Evolutionary conservation across 495 filamentous ascomycete genomes (phyloP), one percentile per base, ranked within the genome.

Genomic region (Evansstolkia leycettana): DNA sequence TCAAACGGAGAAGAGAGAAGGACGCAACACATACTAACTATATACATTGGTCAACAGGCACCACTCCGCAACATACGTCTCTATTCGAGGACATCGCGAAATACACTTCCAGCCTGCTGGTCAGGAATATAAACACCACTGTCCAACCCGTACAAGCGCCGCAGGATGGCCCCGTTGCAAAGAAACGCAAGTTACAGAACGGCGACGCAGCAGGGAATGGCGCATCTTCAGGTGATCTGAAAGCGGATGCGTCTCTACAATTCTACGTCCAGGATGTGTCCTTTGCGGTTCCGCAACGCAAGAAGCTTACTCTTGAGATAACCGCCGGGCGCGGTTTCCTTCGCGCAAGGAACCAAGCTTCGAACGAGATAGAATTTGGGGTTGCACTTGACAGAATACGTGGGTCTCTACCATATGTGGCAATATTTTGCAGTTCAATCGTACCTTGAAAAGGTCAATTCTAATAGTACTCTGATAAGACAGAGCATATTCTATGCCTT

Each of bases 251-350:
- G 28, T 41, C 53, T 20, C 38, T 58, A 37, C 53, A 55, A 37
- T 67, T 61, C 41, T 75, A 78, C 39, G 67, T 85, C 29, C 71
- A 75, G 40, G 80, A 88, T 40, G 69, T 88, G 9, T 84, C 81
- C 1, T 71, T 86, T 24, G 67, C 75, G 2, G 70, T 82, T n/a
- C 90, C 90, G 11, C 80, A 84, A 60, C 70, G 90, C 41, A 98
- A 95, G 64, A 98, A 96, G 64, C 77, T 89, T 47, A 81, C 73
- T 28, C 61, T 96, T 18, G 80, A 84, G 57, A 65, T 96, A 16
- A 56, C 55, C 12, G 55, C 57, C 62, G 74, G 50, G 45, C 65
- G 45, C 58, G 61, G 45, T 8, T 78, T 75, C 34, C 51, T 95
- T 28, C 78, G 80, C 36, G 84, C 80, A 7, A 67, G 75, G 14